Conservation (phyloP, 2,329 filamentous ascomycete species). For the Huntiella decipiens region DNA sequence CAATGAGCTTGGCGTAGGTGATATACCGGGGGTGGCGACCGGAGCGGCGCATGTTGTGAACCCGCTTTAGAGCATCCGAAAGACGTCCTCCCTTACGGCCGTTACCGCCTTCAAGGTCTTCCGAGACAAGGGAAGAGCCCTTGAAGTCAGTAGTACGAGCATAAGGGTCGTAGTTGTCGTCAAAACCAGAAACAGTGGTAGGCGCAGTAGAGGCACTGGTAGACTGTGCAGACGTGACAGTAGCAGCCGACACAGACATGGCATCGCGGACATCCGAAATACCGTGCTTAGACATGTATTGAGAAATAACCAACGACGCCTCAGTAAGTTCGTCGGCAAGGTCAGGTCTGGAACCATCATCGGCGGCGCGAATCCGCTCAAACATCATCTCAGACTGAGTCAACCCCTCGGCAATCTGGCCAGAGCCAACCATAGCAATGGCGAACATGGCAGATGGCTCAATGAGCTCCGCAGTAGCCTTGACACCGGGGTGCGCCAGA, state of each 20-base stretch:
- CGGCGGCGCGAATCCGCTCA: constrained; percentile 51
- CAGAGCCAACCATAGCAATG: constrained; percentile 69
- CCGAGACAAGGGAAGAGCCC: constrained; percentile 76
- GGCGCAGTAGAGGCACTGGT: constrained; percentile 26
- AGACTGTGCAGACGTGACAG: constrained; percentile 15
- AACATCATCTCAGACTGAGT: constrained; percentile 73
- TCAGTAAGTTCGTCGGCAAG: constrained; percentile 71
- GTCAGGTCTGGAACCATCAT: constrained; percentile 26
- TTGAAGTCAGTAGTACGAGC: constrained; percentile 81
- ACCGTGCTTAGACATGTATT: constrained; percentile 37
- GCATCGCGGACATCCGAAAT: constrained; percentile 36
- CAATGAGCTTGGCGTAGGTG: constrained; percentile 89
- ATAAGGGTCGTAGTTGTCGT: constrained; percentile 83
- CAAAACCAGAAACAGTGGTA: constrained; percentile 36
- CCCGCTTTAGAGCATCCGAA: constrained; percentile 61
- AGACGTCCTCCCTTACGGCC: constrained; percentile 55
- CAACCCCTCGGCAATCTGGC: constrained; percentile 66
- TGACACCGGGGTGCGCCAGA: constrained; percentile 42
- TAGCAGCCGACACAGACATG: constrained; percentile 17
- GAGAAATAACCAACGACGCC: constrained; percentile 48
- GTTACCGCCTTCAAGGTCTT: constrained; percentile 65
- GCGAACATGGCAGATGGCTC: constrained; percentile 84
- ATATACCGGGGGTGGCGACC: constrained; percentile 89
- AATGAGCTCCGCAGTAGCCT: constrained; percentile 47
- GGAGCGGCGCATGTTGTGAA: constrained; percentile 83